phyloP scores from a whole-genome alignment of 441 rosid species.

The Macaranga tanarius region DNA sequence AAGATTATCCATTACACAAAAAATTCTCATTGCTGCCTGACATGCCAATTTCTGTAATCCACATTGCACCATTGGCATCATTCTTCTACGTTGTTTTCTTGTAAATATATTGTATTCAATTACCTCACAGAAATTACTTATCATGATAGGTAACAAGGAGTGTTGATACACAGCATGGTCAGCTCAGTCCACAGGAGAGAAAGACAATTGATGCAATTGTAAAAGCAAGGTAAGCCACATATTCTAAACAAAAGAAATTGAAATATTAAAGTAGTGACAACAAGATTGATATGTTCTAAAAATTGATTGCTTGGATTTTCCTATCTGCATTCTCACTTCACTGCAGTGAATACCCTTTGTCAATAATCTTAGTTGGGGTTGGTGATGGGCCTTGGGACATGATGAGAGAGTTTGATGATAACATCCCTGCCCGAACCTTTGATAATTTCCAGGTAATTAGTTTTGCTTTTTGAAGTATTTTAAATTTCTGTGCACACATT shows the following conservation, averaged over 20 bases:
- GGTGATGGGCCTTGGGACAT: conserved; percentile 99
- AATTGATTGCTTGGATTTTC: conserved; percentile 23
- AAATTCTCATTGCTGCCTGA: neutral
- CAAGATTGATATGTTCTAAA: neutral
- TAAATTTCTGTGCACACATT: neutral
- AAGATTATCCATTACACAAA: neutral
- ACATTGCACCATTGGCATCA: conserved; percentile 2
- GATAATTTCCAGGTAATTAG: conserved; percentile 79
- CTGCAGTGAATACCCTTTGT: conserved; percentile 83
- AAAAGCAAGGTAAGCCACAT: conserved; percentile 61
- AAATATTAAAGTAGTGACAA: neutral
- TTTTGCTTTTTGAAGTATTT: neutral
- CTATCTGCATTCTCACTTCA: conserved; percentile 11
- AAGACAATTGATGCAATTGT: conserved; percentile 88
- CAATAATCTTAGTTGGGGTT: conserved; percentile 91
- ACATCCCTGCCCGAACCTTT: conserved; percentile 83
- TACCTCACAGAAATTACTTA: conserved; percentile 12
- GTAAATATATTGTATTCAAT: neutral
- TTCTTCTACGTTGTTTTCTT: conserved; percentile 2
- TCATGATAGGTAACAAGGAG: conserved; percentile 83
- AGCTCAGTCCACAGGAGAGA: conserved; percentile 82
- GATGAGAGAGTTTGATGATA: conserved; percentile 95
- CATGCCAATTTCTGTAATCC: neutral
- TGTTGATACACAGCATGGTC: conserved; percentile 64
- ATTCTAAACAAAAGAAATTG: neutral